Conservation (phyloP, 345 rosid genomes). For the Litchi chinensis region DNA sequence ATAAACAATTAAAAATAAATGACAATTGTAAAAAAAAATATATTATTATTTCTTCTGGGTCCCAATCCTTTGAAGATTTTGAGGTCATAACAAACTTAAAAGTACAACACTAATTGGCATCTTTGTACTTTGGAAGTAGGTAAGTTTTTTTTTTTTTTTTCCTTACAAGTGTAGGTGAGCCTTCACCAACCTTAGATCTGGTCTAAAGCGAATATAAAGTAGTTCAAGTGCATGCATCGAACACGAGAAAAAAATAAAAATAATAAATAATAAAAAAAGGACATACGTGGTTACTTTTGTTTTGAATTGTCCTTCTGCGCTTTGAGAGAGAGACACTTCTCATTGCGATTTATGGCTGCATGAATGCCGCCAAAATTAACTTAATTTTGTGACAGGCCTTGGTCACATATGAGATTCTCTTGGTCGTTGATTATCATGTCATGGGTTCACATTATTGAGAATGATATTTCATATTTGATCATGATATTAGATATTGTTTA, state of each 20-base stretch:
- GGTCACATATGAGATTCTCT: background rate
- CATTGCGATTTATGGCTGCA: background rate
- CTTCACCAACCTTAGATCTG: background rate
- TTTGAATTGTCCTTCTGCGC: background rate
- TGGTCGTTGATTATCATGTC: no score
- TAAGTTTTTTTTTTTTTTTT: background rate
- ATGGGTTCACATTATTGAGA: no score
- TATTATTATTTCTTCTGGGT: background rate
- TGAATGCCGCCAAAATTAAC: background rate
- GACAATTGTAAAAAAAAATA: background rate
- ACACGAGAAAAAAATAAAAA: background rate
- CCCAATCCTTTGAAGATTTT: conserved; percentile 2
- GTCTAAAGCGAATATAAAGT: background rate
- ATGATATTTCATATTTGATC: no score
- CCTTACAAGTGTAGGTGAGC: background rate
- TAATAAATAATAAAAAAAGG: no score
- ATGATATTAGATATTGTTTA: no score
- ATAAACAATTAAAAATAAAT: background rate
- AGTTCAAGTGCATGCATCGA: background rate
- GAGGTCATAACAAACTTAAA: background rate
- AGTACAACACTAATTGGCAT: conserved; percentile 6
- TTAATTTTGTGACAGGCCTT: background rate
- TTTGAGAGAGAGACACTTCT: no score
- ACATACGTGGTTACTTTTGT: background rate
- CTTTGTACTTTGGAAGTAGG: conserved; percentile 4